phyloP scores from a whole-genome alignment of 306 rosid genomes.

The Pyrus communis region DNA sequence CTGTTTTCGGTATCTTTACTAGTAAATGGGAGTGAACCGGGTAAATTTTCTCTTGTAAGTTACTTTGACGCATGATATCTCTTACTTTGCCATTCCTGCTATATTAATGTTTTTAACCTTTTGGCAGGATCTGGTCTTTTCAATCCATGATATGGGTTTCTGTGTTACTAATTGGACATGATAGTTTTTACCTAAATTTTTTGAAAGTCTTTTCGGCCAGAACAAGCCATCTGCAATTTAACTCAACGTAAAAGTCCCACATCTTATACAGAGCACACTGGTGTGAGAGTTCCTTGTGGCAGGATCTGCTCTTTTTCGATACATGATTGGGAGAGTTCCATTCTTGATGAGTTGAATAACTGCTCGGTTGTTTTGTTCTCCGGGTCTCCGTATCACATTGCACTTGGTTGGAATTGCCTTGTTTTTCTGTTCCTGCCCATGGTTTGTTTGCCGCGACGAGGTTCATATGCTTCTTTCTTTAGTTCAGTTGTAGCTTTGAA shows the following conservation, averaged over 20 bases:
- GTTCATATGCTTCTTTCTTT: neutral
- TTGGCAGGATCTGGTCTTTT: slow-evolving; percentile 96
- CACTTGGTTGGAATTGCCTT: slow-evolving; percentile 22
- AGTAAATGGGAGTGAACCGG: slow-evolving; percentile 57
- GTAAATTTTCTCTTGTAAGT: slow-evolving; percentile 47
- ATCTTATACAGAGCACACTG: slow-evolving; percentile 25
- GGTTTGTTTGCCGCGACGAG: slow-evolving; percentile 38
- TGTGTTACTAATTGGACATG: slow-evolving; percentile 74
- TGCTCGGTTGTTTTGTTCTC: slow-evolving; percentile 15
- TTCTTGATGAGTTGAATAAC: slow-evolving; percentile 29
- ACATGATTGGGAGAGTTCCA: neutral
- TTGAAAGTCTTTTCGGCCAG: slow-evolving; percentile 37
- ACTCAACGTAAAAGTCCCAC: slow-evolving; percentile 16
- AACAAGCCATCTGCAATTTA: slow-evolving; percentile 33
- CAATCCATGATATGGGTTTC: slow-evolving; percentile 71
- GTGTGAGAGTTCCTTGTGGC: slow-evolving; percentile 21
- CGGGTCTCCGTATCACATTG: slow-evolving; percentile 10
- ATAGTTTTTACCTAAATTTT: slow-evolving; percentile 51
- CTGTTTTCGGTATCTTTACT: slow-evolving; percentile 48
- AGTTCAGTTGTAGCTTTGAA: neutral
- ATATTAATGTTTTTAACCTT: slow-evolving; percentile 70
- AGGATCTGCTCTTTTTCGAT: neutral
- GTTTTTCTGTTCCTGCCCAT: slow-evolving; percentile 30
- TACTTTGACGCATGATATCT: slow-evolving; percentile 27
- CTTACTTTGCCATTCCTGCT: slow-evolving; percentile 32